Base-by-base conservation (phyloP, 768 basidiomycete genomes). In the Kwoniella shandongensis region DNA sequence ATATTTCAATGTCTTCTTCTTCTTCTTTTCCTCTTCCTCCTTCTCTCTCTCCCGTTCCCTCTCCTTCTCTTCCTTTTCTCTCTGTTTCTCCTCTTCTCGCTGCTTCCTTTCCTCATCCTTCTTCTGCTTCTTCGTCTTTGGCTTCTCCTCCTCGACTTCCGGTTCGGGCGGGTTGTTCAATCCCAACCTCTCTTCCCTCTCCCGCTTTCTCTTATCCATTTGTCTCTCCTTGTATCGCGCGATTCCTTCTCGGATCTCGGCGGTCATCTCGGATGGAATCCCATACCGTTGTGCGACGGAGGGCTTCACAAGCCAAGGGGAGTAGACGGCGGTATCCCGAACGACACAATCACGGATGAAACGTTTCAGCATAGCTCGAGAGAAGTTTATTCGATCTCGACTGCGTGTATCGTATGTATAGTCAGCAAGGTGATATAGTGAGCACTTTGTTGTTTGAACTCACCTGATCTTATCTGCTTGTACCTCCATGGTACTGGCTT, bases 331-430 rank as follows among this genome's bases (percentile, higher is more conserved):
- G 15, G 91, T 82, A 64, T 94, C 91, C 30, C 96, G 86, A 69
- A 90, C 88, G 2, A 99, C 88, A 67, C 91, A 94, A 72, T 98
- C 96, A 61, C 90, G 86, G 56, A 99, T 89, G 78, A 94, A 97
- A 15, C 92, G 87, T 63, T 92, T 89, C 26, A 99, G 84, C 66
- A 98, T 94, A 17, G 92, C 92, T 77, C 98, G 97, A 26, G 91
- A 94, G 78, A 98, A 98, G 18, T 91, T 86, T 18, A 94, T 81
- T 50, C 93, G 88, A 76, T 99, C 96, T 59, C 96, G 92, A 70
- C 93, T 97, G 66, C 46, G 17, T 2, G 40, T 29, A n/a, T 27
- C 25, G 26, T 3, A 18, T 15, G 17, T 7, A 29, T n/a, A 23
- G 25, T 53, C 18, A 52, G 57, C 48, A 29, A 36, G 20, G 39